These are phyloP conservation scores for Malus orientalis DNA, from an alignment of 306 rosid species.

Conservation along the genomic window DNA sequence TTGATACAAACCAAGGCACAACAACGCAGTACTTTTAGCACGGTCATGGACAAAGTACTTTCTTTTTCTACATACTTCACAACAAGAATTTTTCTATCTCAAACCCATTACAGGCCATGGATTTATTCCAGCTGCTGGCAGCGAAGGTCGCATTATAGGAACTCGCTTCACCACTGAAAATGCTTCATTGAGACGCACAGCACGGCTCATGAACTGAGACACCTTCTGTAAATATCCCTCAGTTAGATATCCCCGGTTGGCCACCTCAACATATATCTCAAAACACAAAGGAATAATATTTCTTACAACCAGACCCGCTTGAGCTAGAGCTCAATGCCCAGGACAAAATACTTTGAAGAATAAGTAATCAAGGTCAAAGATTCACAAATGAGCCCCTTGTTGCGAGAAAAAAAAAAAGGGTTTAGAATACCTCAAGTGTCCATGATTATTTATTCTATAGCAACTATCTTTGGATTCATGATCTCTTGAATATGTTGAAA, in stretches of 20 bases:
- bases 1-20: background rate
- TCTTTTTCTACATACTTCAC: slow-evolving; percentile 7
- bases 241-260: slow-evolving; percentile 2
- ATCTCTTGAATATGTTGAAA: background rate
- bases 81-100: slow-evolving; percentile 43
- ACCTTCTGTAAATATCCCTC: slow-evolving; percentile 57
- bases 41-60: background rate
- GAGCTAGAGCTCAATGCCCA: background rate
- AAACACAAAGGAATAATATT: background rate
- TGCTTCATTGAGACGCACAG: slow-evolving; percentile 91
- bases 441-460: background rate
- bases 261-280: background rate
- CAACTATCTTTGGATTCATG: background rate
- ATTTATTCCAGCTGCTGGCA: slow-evolving; percentile 61
- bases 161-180: slow-evolving; percentile 87
- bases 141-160: slow-evolving; percentile 76
- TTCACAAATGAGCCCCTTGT: background rate
- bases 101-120: slow-evolving; percentile 88
- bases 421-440: background rate
- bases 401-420: too few relatives aligned
- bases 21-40: background rate
- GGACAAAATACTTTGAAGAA: background rate
- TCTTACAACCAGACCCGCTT: background rate
- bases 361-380: background rate
- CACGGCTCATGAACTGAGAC: slow-evolving; percentile 69